These are phyloP conservation scores for Colletotrichum incanum DNA, from an alignment of 2,329 filamentous ascomycete genomes.

Conservation along the genomic window DNA sequence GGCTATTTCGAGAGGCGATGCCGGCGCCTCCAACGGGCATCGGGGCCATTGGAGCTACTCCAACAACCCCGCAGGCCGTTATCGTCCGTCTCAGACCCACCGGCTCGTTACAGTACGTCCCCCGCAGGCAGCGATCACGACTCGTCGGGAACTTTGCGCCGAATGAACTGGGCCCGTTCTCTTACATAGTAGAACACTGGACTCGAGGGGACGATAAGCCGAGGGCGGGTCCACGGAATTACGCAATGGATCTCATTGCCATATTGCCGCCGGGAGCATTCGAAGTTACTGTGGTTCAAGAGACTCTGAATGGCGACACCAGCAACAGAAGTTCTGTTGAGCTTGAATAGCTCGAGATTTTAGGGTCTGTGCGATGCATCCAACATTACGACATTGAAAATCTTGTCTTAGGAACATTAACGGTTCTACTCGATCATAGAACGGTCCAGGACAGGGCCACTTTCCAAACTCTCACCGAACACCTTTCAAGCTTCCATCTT, in stretches of 20 bases:
- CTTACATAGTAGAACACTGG: too few relatives aligned
- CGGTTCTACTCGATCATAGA: neutral
- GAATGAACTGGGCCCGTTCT: neutral
- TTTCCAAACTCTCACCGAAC: neutral
- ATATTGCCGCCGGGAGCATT: neutral
- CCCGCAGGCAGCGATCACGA: neutral
- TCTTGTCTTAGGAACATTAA: neutral
- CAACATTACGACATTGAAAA: neutral
- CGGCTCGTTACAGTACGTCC: too few relatives aligned
- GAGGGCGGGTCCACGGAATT: slow-evolving; percentile 7
- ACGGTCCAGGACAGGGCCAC: neutral
- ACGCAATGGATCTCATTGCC: slow-evolving; percentile 6
- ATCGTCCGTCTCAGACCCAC: slow-evolving; percentile 21
- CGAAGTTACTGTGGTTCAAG: neutral
- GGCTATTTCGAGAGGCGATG: neutral
- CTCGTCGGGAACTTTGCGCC: slow-evolving; percentile 23
- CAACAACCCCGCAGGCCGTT: slow-evolving; percentile 38
- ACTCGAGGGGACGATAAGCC: slow-evolving; percentile 15
- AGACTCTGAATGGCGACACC: neutral
- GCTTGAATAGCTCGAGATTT: neutral
- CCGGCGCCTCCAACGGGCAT: slow-evolving; percentile 12
- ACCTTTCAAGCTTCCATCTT: slow-evolving; percentile 23
- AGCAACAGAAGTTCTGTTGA: neutral
- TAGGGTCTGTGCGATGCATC: neutral
- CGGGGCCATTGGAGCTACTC: slow-evolving; percentile 5